Conservation (phyloP, 2,329 filamentous ascomycete species). For the Botrytis fabae region DNA sequence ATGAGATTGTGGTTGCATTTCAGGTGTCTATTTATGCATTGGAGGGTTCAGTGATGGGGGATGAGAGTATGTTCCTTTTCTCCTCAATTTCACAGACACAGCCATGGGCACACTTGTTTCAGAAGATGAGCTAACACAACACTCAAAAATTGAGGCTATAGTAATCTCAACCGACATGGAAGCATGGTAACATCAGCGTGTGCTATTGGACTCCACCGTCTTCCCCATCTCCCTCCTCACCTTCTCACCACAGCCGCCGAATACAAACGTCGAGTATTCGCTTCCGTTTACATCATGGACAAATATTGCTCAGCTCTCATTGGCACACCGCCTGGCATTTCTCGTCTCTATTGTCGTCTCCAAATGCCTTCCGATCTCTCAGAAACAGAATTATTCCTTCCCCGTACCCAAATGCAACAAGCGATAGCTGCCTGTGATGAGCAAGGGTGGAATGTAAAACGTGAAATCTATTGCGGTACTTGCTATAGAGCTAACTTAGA, state of each 20-base stretch:
- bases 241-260: constrained; percentile 35
- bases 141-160: constrained; percentile 25
- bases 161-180: constrained; percentile 31
- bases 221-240: constrained; percentile 27
- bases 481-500: constrained; percentile 27
- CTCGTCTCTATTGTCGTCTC: constrained; percentile 33
- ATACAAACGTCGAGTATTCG: constrained; percentile 36
- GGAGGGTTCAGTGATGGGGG: constrained; percentile 6
- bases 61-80: constrained; percentile 5
- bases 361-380: constrained; percentile 35
- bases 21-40: neutral
- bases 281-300: constrained; percentile 33
- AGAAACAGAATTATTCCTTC: constrained; percentile 32
- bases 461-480: constrained; percentile 28
- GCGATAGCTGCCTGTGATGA: constrained; percentile 27
- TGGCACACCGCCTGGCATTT: constrained; percentile 35
- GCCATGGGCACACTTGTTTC: neutral
- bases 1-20: constrained; percentile 30
- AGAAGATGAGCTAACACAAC: neutral
- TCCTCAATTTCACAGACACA: neutral
- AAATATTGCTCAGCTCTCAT: constrained; percentile 35
- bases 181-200: constrained; percentile 34
- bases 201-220: constrained; percentile 36
- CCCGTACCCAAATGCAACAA: constrained; percentile 22
- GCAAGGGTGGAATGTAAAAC: constrained; percentile 36